Evolutionary conservation across 1,139 yeast genomes (phyloP), one percentile per base, ranked within the genome.

Genomic region (Scheffersomyces insectosa): DNA sequence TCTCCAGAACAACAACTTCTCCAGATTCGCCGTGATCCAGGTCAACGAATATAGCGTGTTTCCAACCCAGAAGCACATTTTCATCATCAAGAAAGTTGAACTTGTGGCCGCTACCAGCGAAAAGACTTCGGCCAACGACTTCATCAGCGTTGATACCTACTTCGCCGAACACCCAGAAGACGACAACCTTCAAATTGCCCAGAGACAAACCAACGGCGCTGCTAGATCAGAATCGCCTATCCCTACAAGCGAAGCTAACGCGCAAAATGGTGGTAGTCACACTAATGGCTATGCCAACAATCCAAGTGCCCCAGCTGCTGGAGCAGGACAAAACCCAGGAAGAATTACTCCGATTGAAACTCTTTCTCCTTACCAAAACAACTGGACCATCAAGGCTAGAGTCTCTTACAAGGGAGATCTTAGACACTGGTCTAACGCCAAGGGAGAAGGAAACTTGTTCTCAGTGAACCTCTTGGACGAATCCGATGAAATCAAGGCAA

Each of bases 401-500:
- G 95, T 91, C 23, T 83, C 95, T 1, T 83, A 78, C 64, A 93
- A 93, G 64, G 83, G 95, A 43, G 97, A 90, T 49, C 76, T 93
- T 55, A 85, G 90, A 66, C 85, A 87, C 34, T 95, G 95, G 93
- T 80, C 88, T 41, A 90, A 90, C 57, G 83, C 82, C 45, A 79
- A 84, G 56, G 96, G 97, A 47, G 90, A 86, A 52, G 99, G 99
- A 42, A 88, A 88, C 63, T 76, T 95, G 47, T 89, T 95, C 70
- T 86, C 86, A 55, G 89, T 89, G 34, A 88, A 90, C 54, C 82
- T 95, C 51, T 70, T 91, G 50, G 99, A 95, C 62, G 96, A 95
- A 62, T 86, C 97, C 5, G 97, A 95, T 57, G 99, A 93, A 69
- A 95, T 95, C 56, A 80, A 95, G 57, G 98, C 96, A 12, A 90